Evolutionary conservation across 1,139 yeast species (phyloP).

Genomic region (Sugiyamaella japonica): DNA sequence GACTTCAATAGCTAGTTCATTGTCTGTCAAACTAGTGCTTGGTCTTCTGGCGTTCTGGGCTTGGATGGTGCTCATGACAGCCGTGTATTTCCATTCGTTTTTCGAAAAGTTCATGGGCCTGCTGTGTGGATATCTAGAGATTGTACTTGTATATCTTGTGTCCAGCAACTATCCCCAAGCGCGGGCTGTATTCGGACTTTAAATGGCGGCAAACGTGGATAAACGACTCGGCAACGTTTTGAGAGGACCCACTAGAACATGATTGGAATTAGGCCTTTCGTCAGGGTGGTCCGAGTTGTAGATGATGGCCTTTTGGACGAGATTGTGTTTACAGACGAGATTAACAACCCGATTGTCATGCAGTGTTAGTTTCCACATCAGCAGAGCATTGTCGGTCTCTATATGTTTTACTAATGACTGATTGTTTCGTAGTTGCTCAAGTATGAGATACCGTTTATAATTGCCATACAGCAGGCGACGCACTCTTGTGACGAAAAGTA

Average conservation of each 20-base stretch:
- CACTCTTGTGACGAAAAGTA: slow-evolving; percentile 24
- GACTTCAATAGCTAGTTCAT: slow-evolving; percentile 1
- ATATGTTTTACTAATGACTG: slow-evolving; percentile 18
- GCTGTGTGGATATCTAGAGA: slow-evolving; percentile 56
- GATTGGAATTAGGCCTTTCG: no score
- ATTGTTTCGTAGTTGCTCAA: slow-evolving; percentile 14
- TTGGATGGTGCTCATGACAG: slow-evolving; percentile 86
- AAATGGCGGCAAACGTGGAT: background rate
- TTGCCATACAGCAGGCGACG: slow-evolving; percentile 22
- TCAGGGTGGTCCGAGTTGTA: slow-evolving; percentile 4
- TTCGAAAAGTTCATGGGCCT: slow-evolving; percentile 71
- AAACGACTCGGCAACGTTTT: slow-evolving; percentile 1
- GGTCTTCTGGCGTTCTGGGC: slow-evolving; percentile 55
- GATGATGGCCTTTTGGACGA: slow-evolving; percentile 12
- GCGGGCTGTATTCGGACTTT: slow-evolving; percentile 2
- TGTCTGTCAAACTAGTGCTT: slow-evolving; percentile 4
- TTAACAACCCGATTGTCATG: slow-evolving; percentile 14
- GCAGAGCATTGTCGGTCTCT: slow-evolving; percentile 25
- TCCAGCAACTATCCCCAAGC: slow-evolving; percentile 30
- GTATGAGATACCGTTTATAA: slow-evolving; percentile 16
- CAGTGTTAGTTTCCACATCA: slow-evolving; percentile 25
- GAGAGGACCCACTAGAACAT: slow-evolving; percentile 16
- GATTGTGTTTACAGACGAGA: slow-evolving; percentile 2
- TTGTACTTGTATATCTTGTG: slow-evolving; percentile 44
- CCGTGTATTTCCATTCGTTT: slow-evolving; percentile 79